Evolutionary conservation across 2,329 filamentous ascomycete species (phyloP).

Genomic region (Trichoderma sp.): DNA sequence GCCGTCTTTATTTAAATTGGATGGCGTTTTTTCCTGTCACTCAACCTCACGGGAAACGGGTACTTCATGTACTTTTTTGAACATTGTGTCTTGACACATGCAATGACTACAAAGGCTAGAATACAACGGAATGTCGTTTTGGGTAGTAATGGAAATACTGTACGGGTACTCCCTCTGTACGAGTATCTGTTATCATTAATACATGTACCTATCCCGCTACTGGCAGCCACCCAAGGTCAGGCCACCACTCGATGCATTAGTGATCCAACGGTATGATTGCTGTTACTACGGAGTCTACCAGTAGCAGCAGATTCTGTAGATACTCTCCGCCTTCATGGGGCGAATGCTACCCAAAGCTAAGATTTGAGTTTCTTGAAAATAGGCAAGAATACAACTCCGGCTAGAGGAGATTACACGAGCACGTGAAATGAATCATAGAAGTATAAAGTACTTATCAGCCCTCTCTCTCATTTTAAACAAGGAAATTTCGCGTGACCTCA

Average conservation of each 20-base stretch:
- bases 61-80: background rate
- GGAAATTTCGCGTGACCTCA: background rate
- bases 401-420: background rate
- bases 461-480: background rate
- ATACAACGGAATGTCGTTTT: background rate
- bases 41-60: background rate
- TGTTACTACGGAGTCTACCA: background rate
- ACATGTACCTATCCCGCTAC: background rate
- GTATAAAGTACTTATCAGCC: background rate
- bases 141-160: background rate
- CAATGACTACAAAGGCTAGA: background rate
- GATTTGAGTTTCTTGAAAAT: background rate
- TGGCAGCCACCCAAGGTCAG: constrained; percentile 8
- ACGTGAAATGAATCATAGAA: background rate
- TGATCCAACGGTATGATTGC: background rate
- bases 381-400: background rate
- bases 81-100: background rate
- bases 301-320: background rate
- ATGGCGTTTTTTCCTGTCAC: background rate
- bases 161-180: background rate
- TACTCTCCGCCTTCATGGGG: background rate
- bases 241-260: background rate
- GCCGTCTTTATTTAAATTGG: background rate
- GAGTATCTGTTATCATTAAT: background rate
- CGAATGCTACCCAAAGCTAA: background rate